phyloP scores from a whole-genome alignment of 1,139 yeast genomes.

The Scheffersomyces segobiensis region DNA sequence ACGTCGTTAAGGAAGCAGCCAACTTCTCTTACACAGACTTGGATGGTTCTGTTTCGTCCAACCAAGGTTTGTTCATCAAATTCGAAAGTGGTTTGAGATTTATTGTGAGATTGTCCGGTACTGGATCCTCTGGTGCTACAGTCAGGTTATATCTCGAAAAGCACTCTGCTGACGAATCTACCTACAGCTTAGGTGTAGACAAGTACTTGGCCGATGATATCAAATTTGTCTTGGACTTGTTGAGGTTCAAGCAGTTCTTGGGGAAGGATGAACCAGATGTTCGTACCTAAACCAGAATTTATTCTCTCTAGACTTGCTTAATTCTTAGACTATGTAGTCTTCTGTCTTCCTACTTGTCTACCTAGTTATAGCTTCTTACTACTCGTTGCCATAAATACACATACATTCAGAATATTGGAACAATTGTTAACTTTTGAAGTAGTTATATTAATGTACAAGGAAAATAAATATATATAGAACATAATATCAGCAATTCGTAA shows the following conservation, averaged over 20 bases:
- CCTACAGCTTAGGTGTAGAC: constrained; percentile 59
- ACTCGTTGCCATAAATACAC: background rate
- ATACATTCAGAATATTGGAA: background rate
- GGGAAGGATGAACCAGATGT: constrained; percentile 91
- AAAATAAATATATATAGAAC: background rate
- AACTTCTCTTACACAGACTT: constrained; percentile 92
- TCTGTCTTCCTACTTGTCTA: background rate
- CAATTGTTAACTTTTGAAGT: background rate
- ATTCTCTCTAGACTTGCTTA: background rate
- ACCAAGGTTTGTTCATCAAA: constrained; percentile 90
- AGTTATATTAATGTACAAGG: background rate
- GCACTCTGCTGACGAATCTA: constrained; percentile 62
- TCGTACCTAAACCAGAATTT: constrained; percentile 50
- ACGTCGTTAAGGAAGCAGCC: constrained; percentile 69
- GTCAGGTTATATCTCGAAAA: constrained; percentile 90
- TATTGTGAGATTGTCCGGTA: constrained; percentile 91
- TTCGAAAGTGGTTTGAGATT: constrained; percentile 81
- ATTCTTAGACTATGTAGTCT: background rate
- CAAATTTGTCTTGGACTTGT: constrained; percentile 60
- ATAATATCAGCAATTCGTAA: background rate
- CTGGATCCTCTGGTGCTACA: constrained; percentile 98
- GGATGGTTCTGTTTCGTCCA: constrained; percentile 87
- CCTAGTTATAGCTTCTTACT: background rate
- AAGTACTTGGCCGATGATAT: constrained; percentile 68
- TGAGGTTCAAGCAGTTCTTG: constrained; percentile 70